Base-by-base conservation (phyloP, 441 rosid genomes). In the Gossypium gossypioides region DNA sequence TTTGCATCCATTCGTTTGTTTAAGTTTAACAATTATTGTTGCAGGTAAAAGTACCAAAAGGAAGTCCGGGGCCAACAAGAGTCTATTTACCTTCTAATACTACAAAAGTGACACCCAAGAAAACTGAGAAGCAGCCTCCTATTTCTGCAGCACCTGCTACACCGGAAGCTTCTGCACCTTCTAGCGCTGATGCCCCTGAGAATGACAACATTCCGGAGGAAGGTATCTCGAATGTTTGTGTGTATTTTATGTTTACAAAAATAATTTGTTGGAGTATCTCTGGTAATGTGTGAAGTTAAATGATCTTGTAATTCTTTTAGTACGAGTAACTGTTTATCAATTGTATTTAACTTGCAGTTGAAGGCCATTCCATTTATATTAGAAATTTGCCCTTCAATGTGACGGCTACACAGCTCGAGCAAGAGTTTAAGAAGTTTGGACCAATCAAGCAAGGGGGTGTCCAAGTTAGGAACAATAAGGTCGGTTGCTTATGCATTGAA, bases 381-480 rank as follows among this genome's bases (percentile, higher is more conserved):
- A 79, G 87, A 58, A 86, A 88, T 68, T 78, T 88, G 84, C 89
- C 92, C 65, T 44, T 74, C 70, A 48, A 84, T 51, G 67, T 82
- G 46, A 84, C 81, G 0, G 69, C 69, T 57, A 40, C 78, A 75
- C 83, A 85, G 77, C 86, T 88, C 69, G 87, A 84, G 80, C 62
- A 24, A 25, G 85, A 80, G 74, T 86, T 88, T 70, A 75, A 80
- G 80, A 86, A 76, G 76, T 88, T 86, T 81, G 92, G 92, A 66
- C 84, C 88, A n/a, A 81, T 88, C 77, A 85, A 84, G 81, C 73
- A 66, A 52, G 84, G 78, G 52, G 92, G 88, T 68, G 72, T 84
- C 71, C 92, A 88, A 84, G 86, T 88, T 69, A 79, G 89, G 77
- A 79, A 74, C 68, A 76, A 77, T 46, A 82, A 79, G 92, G 90